Conservation (phyloP, 768 basidiomycete species). For the Macrolepiota albuminosa region DNA sequence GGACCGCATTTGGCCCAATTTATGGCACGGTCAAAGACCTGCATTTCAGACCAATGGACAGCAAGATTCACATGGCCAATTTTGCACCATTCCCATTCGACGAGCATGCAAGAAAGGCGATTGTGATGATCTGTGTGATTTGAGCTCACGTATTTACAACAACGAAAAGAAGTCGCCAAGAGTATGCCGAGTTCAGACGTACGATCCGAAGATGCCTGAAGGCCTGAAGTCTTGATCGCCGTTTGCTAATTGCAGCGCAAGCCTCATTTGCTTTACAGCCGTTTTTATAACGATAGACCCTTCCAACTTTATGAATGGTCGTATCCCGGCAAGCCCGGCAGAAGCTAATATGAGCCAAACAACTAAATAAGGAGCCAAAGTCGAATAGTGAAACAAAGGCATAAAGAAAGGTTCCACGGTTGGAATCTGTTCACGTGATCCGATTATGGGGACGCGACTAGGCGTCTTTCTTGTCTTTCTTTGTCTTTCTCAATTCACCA, state of each 20-base stretch:
- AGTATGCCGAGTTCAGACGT: not conserved
- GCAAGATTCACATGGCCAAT: not conserved
- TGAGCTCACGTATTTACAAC: not conserved
- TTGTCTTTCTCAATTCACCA: not conserved
- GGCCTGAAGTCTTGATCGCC: not conserved
- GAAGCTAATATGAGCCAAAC: too few relatives aligned
- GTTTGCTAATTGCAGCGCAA: not conserved
- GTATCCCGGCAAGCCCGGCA: too few relatives aligned
- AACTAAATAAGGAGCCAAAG: too few relatives aligned
- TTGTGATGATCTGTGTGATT: not conserved
- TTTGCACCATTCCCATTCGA: not conserved
- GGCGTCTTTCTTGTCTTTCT: not conserved
- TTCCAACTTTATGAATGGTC: too few relatives aligned
- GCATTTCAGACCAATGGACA: not conserved
- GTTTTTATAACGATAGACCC: too few relatives aligned
- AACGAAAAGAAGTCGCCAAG: not conserved
- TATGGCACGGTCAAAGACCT: not conserved
- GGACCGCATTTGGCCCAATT: not conserved
- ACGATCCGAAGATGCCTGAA: not conserved
- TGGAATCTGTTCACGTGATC: constrained; percentile 20
- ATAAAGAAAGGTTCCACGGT: not conserved
- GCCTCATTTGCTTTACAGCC: too few relatives aligned
- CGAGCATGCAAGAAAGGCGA: not conserved
- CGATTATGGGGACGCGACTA: constrained; percentile 22
- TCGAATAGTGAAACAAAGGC: too few relatives aligned